Base-by-base conservation (phyloP, 1,284 basidiomycete genomes). In the Leccinum pallidistipes region DNA sequence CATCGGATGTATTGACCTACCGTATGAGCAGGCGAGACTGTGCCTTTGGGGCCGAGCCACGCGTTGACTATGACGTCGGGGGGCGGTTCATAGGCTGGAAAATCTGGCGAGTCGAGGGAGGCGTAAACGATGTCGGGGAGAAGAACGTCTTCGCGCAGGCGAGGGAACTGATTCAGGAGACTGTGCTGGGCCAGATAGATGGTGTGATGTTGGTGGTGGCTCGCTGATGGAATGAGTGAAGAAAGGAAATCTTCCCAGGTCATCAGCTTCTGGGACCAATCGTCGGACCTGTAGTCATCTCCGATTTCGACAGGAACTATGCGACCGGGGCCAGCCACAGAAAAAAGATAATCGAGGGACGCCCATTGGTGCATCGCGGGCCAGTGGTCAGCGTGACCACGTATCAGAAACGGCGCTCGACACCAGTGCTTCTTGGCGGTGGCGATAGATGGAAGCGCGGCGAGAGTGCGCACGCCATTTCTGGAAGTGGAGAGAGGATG, bases 141-240 rank as follows among this genome's bases (percentile, higher is more conserved):
- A 11, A 83, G 65, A 55, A 97, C 86, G 70, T 98, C 97, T 10
- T 80, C 76, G 56, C 83, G 80, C 31, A 99, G 80, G 1, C 76
- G 73, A 1, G 94, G 95, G 67, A 98, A 95, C 73, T 99, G 97
- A 31, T 77, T 80, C 65, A 96, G 82, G 7, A 99, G 82, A 65
- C 87, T 84, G 75, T 98, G 90, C 70, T 99, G 97, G 0, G 97
- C 97, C 36, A 98, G 85, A 74, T 99, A 99, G n/a, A 90, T 69
- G 12, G 80, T 69, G 2, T 79, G 72, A 24, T 57, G 63, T 3
- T 79, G 72, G 24, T 58, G 61, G 11, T 64, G 66, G 36, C 66
- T 58, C 43, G 75, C 68, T 54, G 77, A 77, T 50, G 80, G 71
- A 53, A 84, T 80, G 8, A 92, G 80, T 14, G 77, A 76, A 5